phyloP scores from a whole-genome alignment of 1,284 basidiomycete genomes.

The Limonomyces culmigenus region DNA sequence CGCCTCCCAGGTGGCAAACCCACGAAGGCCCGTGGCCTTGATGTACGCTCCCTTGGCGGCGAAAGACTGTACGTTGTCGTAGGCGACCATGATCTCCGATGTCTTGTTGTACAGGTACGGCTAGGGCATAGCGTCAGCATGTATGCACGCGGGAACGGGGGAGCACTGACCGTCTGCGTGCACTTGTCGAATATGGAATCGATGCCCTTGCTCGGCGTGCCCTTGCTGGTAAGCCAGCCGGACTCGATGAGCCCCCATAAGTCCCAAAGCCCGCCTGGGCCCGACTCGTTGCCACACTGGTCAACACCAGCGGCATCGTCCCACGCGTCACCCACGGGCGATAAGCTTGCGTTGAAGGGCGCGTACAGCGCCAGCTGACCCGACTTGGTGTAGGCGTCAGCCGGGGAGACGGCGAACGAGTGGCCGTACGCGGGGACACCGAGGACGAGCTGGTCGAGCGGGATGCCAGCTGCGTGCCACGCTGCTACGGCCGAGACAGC shows the following conservation, averaged over 20 bases:
- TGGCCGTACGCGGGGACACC: slow-evolving; percentile 71
- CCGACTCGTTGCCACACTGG: slow-evolving; percentile 29
- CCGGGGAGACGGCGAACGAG: slow-evolving; percentile 29
- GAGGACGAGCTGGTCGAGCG: slow-evolving; percentile 61
- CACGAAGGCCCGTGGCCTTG: slow-evolving; percentile 20
- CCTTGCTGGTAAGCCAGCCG: slow-evolving; percentile 35
- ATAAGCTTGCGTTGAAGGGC: slow-evolving; percentile 23
- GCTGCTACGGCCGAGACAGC: slow-evolving; percentile 54
- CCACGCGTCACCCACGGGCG: slow-evolving; percentile 39
- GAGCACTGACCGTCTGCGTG: slow-evolving; percentile 44
- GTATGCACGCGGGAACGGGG: neutral
- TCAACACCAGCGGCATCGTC: slow-evolving; percentile 28
- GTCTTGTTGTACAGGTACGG: slow-evolving; percentile 44
- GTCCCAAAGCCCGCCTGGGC: slow-evolving; percentile 31
- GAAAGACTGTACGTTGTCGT: slow-evolving; percentile 41
- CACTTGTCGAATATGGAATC: slow-evolving; percentile 39
- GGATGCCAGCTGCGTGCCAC: slow-evolving; percentile 70
- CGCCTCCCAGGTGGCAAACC: slow-evolving; percentile 38
- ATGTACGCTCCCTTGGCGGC: slow-evolving; percentile 34
- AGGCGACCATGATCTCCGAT: slow-evolving; percentile 38
- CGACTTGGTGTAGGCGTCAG: slow-evolving; percentile 18
- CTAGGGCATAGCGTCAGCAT: slow-evolving; percentile 15
- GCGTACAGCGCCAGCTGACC: slow-evolving; percentile 28
- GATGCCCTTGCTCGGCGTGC: slow-evolving; percentile 30
- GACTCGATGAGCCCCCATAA: slow-evolving; percentile 41